phyloP scores from a whole-genome alignment of 257 asterid genomes.

The Oldenlandia corymbosa region DNA sequence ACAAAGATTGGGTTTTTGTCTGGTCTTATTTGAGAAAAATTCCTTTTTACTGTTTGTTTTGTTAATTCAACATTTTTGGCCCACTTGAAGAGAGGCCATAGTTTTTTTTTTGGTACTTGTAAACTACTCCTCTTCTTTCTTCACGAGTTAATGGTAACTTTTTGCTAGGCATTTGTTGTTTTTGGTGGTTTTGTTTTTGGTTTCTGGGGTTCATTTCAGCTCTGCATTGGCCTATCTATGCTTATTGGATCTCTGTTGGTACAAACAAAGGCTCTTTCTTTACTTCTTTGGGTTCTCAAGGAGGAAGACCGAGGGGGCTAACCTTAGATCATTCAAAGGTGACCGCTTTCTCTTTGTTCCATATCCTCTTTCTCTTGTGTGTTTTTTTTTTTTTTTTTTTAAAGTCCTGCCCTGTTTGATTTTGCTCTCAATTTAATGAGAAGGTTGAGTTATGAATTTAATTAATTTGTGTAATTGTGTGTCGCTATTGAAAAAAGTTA shows the following conservation, averaged over 20 bases:
- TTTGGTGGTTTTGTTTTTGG: conserved; percentile 22
- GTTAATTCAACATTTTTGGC: conserved; percentile 43
- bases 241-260: conserved; percentile 41
- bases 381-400: not conserved
- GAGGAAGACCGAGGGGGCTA: conserved; percentile 62
- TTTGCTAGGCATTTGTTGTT: conserved; percentile 22
- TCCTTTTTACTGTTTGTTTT: conserved; percentile 25
- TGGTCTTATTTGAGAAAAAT: conserved; percentile 33
- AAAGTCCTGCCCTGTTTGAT: conserved; percentile 20
- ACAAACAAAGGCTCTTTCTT: conserved; percentile 31
- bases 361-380: conserved; percentile 8
- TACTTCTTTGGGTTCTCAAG: conserved; percentile 45
- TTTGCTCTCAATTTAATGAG: conserved; percentile 4
- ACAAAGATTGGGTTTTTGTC: conserved; percentile 53
- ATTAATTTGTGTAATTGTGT: not conserved
- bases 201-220: conserved; percentile 20
- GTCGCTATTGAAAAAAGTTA: not conserved
- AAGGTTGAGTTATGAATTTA: not conserved
- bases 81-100: conserved; percentile 49
- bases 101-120: conserved; percentile 56
- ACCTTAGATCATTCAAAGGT: conserved; percentile 48
- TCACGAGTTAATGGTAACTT: conserved; percentile 29
- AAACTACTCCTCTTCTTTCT: conserved; percentile 25
- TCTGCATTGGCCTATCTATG: conserved; percentile 58
- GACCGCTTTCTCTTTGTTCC: conserved; percentile 23